Evolutionary conservation across 352 stramenopile species (phyloP).

Genomic region (Globisporangium cylindrosporum): DNA sequence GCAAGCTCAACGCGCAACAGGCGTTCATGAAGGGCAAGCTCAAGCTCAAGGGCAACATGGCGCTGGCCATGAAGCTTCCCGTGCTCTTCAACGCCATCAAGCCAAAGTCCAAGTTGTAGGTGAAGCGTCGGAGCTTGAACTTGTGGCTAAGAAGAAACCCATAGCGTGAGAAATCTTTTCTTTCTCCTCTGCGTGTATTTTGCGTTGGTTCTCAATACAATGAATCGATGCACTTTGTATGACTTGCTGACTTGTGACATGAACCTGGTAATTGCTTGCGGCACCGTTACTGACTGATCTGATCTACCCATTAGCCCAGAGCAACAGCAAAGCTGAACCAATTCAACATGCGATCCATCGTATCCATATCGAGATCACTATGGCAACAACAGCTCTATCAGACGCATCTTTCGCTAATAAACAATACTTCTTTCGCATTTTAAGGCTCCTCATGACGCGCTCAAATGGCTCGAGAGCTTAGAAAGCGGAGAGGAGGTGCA

Average conservation of each 20-base stretch:
- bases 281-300: neutral
- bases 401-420: slow-evolving; percentile 13
- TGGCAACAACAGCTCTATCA: neutral
- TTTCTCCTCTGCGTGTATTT: slow-evolving; percentile 1
- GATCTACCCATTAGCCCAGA: neutral
- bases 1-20: slow-evolving; percentile 90
- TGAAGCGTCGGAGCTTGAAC: neutral
- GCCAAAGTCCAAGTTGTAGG: slow-evolving; percentile 73
- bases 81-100: slow-evolving; percentile 90
- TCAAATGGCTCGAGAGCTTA: neutral
- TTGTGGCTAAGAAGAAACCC: neutral
- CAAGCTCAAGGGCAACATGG: slow-evolving; percentile 96
- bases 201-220: neutral
- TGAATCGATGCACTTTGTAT: neutral
- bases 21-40: slow-evolving; percentile 96
- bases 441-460: neutral
- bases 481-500: slow-evolving; percentile 3
- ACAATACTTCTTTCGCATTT: slow-evolving; percentile 14
- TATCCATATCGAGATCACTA: neutral
- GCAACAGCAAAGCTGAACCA: neutral
- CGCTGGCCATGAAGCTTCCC: slow-evolving; percentile 93
- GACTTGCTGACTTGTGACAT: neutral
- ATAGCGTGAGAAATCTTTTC: neutral
- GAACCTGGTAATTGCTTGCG: neutral
- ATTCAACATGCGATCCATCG: neutral